phyloP scores from a whole-genome alignment of 306 rosid species.

The Oemleria cerasiformis region DNA sequence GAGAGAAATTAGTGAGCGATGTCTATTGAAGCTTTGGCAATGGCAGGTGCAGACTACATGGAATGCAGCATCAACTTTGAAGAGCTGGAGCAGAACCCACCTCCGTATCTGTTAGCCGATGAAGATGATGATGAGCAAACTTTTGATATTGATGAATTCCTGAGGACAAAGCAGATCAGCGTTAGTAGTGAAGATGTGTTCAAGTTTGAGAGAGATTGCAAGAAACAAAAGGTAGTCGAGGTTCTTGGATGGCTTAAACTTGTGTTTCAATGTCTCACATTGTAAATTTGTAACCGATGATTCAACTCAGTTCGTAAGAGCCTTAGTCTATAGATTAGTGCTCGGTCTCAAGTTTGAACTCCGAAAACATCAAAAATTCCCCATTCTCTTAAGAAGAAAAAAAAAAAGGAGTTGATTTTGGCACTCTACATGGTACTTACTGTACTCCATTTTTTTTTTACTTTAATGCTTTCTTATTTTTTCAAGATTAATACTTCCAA shows the following conservation, averaged over 20 bases:
- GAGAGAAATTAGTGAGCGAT: not conserved
- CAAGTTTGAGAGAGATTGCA: not conserved
- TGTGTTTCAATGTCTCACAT: not conserved
- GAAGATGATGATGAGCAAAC: not conserved
- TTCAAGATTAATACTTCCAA: no score
- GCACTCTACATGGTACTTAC: no score
- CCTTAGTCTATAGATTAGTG: no score
- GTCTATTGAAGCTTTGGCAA: constrained; percentile 29
- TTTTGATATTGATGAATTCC: not conserved
- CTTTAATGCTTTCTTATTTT: no score
- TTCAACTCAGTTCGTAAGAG: no score
- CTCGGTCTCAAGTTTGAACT: no score
- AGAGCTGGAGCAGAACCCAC: not conserved
- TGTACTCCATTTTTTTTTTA: no score
- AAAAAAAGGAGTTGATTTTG: no score
- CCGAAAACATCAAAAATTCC: no score
- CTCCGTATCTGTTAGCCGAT: constrained; percentile 13
- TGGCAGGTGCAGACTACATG: constrained; percentile 20
- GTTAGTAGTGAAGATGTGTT: not conserved
- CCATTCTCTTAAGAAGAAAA: no score
- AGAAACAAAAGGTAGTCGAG: not conserved
- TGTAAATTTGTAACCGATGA: not conserved
- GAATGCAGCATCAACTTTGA: constrained; percentile 1
- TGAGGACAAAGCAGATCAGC: not conserved
- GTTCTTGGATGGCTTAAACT: constrained; percentile 9